Evolutionary conservation across 768 basidiomycete genomes (phyloP), one percentile per base, ranked within the genome.

Genomic region (Mycena crocata): DNA sequence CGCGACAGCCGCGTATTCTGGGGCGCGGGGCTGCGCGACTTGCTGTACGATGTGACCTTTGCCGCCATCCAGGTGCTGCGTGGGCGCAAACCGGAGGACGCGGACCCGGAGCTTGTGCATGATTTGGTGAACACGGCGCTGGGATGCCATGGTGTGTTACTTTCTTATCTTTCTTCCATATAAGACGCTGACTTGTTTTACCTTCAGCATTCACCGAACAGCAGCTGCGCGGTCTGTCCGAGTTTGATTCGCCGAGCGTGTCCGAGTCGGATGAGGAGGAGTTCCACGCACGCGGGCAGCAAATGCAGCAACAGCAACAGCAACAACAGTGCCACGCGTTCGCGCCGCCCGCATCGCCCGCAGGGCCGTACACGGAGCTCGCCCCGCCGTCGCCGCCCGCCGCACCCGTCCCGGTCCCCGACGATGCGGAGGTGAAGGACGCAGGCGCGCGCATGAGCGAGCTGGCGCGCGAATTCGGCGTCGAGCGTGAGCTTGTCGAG

Each of bases 1-100:
- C 81, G 87, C 26, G 92, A 94, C 67, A 91, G 91, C 65, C 84
- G 89, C 26, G 88, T 92, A 4, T 93, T 93, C 72, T 93, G 92
- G 91, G 87, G 88, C 48, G 79, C 82, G 39, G 76, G 77, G 30
- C 77, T 91, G 44, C 82, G 90, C 62, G 93, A 94, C 74, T 77
- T 85, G 61, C 72, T 95, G 24, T 93, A 90, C 69, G 84, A 84
- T 71, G 78, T 84, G 9, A 78, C 83, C 8, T 79, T 78, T 60
- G 82, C 84, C 64, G 90, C 90, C 24, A 80, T 91, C 21, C 85
- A 89, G 71, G 82, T 87, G 30, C 80, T 93, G n/a, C 77, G 86
- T 40, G 75, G 82, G n/a, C 87, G 85, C 28, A 81, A 85, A n/a
- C 66, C 79, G 8, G 76, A 77, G 39, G 77, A 81, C 34, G 79